These are phyloP conservation scores for Calocybe gambosa DNA, from an alignment of 1,284 basidiomycete species.

Conservation along the genomic window DNA sequence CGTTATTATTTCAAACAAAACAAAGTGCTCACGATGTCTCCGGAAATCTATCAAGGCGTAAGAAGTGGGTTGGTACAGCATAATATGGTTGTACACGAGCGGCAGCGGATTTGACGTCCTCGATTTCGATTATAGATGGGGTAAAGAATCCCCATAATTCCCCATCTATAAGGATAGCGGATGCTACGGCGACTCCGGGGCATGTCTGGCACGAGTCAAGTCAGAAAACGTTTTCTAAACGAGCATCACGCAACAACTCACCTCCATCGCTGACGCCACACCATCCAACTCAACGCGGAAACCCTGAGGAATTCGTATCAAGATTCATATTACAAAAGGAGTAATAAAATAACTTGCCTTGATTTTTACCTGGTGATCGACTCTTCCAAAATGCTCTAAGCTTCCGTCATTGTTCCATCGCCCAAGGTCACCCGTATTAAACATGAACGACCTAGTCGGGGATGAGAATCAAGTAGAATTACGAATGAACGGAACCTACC, in stretches of 20 bases:
- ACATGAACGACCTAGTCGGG: slow-evolving; percentile 41
- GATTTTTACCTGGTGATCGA: slow-evolving; percentile 56
- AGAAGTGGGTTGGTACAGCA: slow-evolving; percentile 44
- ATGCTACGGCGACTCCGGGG: slow-evolving; percentile 38
- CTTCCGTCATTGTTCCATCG: slow-evolving; percentile 46
- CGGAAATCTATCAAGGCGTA: slow-evolving; percentile 40
- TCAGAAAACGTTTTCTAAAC: not conserved
- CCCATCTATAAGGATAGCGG: slow-evolving; percentile 43
- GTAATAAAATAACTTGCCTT: slow-evolving; percentile 35
- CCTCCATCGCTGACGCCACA: slow-evolving; percentile 52
- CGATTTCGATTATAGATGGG: slow-evolving; percentile 31
- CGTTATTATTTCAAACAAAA: too few relatives aligned
- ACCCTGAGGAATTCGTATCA: slow-evolving; percentile 30
- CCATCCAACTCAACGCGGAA: slow-evolving; percentile 59
- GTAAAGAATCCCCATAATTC: slow-evolving; percentile 52
- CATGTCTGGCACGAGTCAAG: slow-evolving; percentile 29
- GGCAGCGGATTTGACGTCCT: slow-evolving; percentile 36
- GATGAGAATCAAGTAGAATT: not conserved
- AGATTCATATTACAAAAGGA: not conserved
- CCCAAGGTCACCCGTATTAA: slow-evolving; percentile 56
- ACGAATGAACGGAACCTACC: slow-evolving; percentile 27
- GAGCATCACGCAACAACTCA: slow-evolving; percentile 21
- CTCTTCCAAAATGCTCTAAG: slow-evolving; percentile 48
- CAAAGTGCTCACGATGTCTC: slow-evolving; percentile 36
- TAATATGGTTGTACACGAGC: slow-evolving; percentile 52